Percentiles rank a stretch among this genome's conserved stretches.
phyloP scores from a whole-genome alignment of 768 basidiomycete genomes.

The Austroboletus eburneus region DNA sequence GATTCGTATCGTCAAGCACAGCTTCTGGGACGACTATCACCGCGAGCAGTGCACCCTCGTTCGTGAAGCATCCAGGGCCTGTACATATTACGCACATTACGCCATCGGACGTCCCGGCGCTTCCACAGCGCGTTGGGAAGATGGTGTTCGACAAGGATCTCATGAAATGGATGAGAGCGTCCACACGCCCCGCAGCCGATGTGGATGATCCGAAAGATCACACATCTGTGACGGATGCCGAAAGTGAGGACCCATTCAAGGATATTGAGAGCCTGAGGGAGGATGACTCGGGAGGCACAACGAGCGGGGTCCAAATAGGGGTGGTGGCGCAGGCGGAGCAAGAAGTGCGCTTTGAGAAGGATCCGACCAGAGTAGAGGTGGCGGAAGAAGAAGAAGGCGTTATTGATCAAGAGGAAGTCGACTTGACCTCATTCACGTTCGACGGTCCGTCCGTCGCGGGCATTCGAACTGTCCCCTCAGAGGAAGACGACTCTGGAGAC shows the following conservation, averaged over 20 bases:
- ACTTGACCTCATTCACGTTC: constrained; percentile 68
- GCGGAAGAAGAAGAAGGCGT: constrained; percentile 36
- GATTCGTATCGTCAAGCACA: constrained; percentile 89
- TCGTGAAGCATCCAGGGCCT: constrained; percentile 79
- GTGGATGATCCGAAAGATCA: constrained; percentile 30
- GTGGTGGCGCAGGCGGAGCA: constrained; percentile 13
- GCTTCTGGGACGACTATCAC: constrained; percentile 71
- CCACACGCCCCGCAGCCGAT: constrained; percentile 33
- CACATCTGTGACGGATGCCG: constrained; percentile 34
- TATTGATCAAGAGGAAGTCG: constrained; percentile 64
- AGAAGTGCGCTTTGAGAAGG: constrained; percentile 15
- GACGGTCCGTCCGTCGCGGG: constrained; percentile 55
- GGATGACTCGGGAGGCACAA: constrained; percentile 41
- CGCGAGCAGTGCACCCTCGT: constrained; percentile 70
- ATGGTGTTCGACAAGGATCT: constrained; percentile 83
- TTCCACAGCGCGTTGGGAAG: constrained; percentile 77
- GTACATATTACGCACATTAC: constrained; percentile 77
- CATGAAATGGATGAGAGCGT: constrained; percentile 82
- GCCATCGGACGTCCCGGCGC: constrained; percentile 67
- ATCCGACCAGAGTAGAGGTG: constrained; percentile 43
- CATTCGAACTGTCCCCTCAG: constrained; percentile 46
- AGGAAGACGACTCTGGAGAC: constrained; percentile 30
- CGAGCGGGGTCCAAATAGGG: background rate
- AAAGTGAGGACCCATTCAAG: constrained; percentile 86
- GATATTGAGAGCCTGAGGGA: constrained; percentile 86